Evolutionary conservation across 1,284 basidiomycete species (phyloP), one percentile per base, ranked within the genome.

Genomic region (Cutaneotrichosporon sp.): DNA sequence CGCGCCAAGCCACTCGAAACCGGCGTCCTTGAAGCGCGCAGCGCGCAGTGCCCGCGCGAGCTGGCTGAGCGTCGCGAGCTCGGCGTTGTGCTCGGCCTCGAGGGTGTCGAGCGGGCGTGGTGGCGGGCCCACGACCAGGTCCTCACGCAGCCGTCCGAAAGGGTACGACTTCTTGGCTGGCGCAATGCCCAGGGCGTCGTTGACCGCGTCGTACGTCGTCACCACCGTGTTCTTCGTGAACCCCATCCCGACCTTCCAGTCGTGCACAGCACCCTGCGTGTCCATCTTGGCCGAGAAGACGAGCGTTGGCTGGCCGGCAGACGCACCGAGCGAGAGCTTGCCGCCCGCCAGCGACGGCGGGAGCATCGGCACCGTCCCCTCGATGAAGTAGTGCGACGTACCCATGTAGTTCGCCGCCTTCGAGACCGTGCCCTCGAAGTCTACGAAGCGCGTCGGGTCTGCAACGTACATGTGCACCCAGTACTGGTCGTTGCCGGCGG

Each of bases 391-490:
- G 1, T 80, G 72, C 0, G 87, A 85, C 52, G 83, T 77, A 1
- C 79, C 80, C 58, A 82, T 80, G 42, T 80, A 76, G 11, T 83
- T 80, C 0, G 92, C 92, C 4, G 80, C 72, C 33, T 82, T 77
- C 0, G 87, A 82, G 1, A 91, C 72, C 2, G 80, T 67, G 73
- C 93, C 87, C 1, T 83, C 83, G 0, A 87, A 88, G 18, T 87
- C 86, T 18, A 99, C 81, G 60, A 88, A 73, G 2, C 89, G 82
- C 0, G 92, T 95, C 0, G 95, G 95, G 75, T 99, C 95, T 9
- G 97, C 95, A 59, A 99, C 84, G 74, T 99, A 95, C 20, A 90
- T 83, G 71, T 98, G 95, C 16, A 97, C 72, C 97, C 97, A 99
- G 56, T 81, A 71, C 60, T 81, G 81, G 18, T 82, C 84, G 3